Evolutionary conservation across 805 yeast genomes (phyloP).

Genomic region (Candida montana): DNA sequence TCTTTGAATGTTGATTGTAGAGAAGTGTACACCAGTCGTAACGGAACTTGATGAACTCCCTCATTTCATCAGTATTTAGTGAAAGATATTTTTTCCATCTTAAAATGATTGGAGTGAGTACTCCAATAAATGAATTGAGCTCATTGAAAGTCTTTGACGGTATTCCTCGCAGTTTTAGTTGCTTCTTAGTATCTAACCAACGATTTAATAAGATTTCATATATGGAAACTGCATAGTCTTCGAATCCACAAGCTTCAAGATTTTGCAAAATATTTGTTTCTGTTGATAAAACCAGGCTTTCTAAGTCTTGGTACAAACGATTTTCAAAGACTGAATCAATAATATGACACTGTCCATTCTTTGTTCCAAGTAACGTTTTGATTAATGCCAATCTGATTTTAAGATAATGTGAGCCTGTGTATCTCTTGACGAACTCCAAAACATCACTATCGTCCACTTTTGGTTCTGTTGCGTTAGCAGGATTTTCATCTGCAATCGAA

Average conservation of each 20-base stretch:
- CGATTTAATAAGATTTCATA: slow-evolving; percentile 43
- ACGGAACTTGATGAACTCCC: slow-evolving; percentile 24
- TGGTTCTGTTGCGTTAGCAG: slow-evolving; percentile 6
- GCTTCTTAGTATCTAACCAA: slow-evolving; percentile 30
- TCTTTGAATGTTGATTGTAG: slow-evolving; percentile 37
- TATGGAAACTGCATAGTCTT: slow-evolving; percentile 25
- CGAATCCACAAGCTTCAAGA: not conserved
- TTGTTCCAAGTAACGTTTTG: slow-evolving; percentile 16
- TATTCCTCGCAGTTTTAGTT: slow-evolving; percentile 10
- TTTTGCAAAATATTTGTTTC: slow-evolving; percentile 21
- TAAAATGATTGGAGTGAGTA: slow-evolving; percentile 37
- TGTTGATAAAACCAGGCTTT: slow-evolving; percentile 14
- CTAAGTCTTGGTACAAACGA: slow-evolving; percentile 9
- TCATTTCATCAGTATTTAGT: slow-evolving; percentile 7
- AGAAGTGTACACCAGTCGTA: slow-evolving; percentile 45
- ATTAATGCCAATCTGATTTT: slow-evolving; percentile 33
- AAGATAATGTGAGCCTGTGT: slow-evolving; percentile 30
- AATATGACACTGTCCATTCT: slow-evolving; percentile 26
- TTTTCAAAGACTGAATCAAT: slow-evolving; percentile 36
- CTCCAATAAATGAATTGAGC: slow-evolving; percentile 28
- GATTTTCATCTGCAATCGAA: slow-evolving; percentile 19
- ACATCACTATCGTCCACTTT: slow-evolving; percentile 17
- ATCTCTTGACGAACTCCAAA: slow-evolving; percentile 23
- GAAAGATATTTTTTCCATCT: slow-evolving; percentile 39
- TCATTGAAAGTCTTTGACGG: slow-evolving; percentile 28